These are phyloP conservation scores for Tothia fuscella DNA, from an alignment of 2,329 filamentous ascomycete species.

Conservation along the genomic window DNA sequence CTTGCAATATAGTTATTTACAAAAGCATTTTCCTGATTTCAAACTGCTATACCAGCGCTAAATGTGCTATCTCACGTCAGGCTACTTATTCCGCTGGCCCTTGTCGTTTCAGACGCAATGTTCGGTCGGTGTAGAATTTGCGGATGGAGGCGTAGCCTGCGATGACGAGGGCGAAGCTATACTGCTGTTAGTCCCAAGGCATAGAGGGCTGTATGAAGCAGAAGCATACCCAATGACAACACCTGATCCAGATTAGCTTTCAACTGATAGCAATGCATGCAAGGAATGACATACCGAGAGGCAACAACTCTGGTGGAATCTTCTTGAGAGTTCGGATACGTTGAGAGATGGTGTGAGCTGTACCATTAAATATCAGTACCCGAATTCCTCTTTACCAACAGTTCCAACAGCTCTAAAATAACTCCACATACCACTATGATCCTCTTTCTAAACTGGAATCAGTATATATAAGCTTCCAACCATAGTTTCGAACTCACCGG, in stretches of 20 bases:
- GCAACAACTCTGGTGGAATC: slow-evolving; percentile 87
- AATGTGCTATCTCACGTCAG: neutral
- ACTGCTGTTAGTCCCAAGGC: too few relatives aligned
- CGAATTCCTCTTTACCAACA: neutral
- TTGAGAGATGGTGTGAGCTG: slow-evolving; percentile 95
- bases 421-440: slow-evolving; percentile 44
- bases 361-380: neutral
- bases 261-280: too few relatives aligned
- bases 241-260: slow-evolving; percentile 37
- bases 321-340: slow-evolving; percentile 79
- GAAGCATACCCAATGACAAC: slow-evolving; percentile 77
- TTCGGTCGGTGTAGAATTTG: slow-evolving; percentile 85
- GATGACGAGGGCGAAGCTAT: slow-evolving; percentile 56
- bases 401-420: neutral
- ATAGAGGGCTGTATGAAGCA: too few relatives aligned
- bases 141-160: slow-evolving; percentile 69
- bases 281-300: slow-evolving; percentile 62
- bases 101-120: slow-evolving; percentile 72
- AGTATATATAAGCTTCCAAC: slow-evolving; percentile 20
- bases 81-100: too few relatives aligned
- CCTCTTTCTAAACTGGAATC: slow-evolving; percentile 45
- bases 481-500: slow-evolving; percentile 47
- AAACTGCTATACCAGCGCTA: too few relatives aligned
- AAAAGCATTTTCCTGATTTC: too few relatives aligned
- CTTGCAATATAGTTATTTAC: too few relatives aligned